Conservation (phyloP, 164 flowering plant species). For the Stephania cephalantha region DNA sequence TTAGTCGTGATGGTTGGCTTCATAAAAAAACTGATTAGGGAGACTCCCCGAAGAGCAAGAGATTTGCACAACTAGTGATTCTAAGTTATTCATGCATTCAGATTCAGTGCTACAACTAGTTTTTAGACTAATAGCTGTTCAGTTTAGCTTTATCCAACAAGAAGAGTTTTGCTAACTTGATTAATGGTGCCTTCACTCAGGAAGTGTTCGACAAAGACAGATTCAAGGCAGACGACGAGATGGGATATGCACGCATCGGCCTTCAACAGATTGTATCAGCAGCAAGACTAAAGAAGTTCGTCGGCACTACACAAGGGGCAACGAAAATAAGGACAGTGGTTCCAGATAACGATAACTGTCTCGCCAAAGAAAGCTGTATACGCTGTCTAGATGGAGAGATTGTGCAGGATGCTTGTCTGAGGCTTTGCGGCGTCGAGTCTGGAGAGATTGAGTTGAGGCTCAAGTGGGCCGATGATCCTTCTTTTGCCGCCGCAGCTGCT, state of each 20-base stretch:
- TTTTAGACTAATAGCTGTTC: neutral
- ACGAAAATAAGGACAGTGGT: constrained; percentile 54
- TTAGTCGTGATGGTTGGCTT: too few relatives aligned
- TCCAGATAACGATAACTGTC: constrained; percentile 61
- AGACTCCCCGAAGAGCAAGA: too few relatives aligned
- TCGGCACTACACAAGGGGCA: constrained; percentile 45
- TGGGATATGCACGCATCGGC: constrained; percentile 67
- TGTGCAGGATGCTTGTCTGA: constrained; percentile 66
- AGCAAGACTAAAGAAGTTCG: constrained; percentile 49
- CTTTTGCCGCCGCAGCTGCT: constrained; percentile 8
- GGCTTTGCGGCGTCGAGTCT: constrained; percentile 66
- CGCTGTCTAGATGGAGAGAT: constrained; percentile 54
- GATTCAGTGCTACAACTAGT: neutral
- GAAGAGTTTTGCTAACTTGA: neutral
- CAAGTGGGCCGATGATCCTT: constrained; percentile 41
- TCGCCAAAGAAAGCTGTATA: constrained; percentile 58
- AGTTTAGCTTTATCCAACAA: too few relatives aligned
- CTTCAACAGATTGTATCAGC: constrained; percentile 62
- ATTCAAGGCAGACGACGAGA: constrained; percentile 86
- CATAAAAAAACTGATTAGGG: too few relatives aligned
- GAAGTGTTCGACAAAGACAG: constrained; percentile 85
- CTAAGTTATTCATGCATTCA: too few relatives aligned
- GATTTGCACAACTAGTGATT: too few relatives aligned
- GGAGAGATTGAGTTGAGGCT: constrained; percentile 71
- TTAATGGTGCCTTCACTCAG: constrained; percentile 21